Evolutionary conservation across 768 basidiomycete species (phyloP).

Genomic region (Podaxis rugospora): DNA sequence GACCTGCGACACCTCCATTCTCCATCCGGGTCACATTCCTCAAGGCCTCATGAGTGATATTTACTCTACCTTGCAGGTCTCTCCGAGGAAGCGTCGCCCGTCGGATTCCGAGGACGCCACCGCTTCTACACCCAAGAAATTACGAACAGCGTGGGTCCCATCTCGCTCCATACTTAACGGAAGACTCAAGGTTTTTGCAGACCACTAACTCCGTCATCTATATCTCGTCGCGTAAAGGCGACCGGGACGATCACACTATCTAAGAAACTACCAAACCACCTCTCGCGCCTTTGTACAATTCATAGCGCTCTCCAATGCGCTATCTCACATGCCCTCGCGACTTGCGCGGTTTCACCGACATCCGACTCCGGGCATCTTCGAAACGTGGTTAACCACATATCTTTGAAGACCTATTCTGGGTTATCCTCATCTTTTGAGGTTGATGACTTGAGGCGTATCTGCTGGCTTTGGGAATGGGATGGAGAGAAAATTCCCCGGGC

Average conservation of each 20-base stretch:
- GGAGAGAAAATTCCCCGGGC: constrained; percentile 34
- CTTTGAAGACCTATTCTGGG: constrained; percentile 65
- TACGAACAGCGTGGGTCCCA: constrained; percentile 47
- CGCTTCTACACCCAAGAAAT: constrained; percentile 64
- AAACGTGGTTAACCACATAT: constrained; percentile 76
- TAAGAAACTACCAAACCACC: constrained; percentile 46
- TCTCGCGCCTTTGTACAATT: constrained; percentile 57
- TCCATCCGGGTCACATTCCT: background rate
- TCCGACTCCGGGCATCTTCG: constrained; percentile 72
- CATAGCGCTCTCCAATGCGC: constrained; percentile 77
- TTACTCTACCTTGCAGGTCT: constrained; percentile 58
- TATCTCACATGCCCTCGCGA: constrained; percentile 80
- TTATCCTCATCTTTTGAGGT: constrained; percentile 57
- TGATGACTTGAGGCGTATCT: constrained; percentile 71
- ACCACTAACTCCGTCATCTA: constrained; percentile 53
- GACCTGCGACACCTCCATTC: constrained; percentile 19
- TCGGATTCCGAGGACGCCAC: constrained; percentile 50
- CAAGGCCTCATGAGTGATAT: constrained; percentile 59
- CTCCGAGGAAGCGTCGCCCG: constrained; percentile 67
- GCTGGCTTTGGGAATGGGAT: constrained; percentile 93
- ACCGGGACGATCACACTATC: constrained; percentile 18
- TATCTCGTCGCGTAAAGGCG: constrained; percentile 21
- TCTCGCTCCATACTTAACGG: constrained; percentile 2
- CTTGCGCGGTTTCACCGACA: constrained; percentile 72
- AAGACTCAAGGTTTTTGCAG: constrained; percentile 24